Evolutionary conservation across 345 rosid genomes (phyloP).

Genomic region (Euclidium syriacum): DNA sequence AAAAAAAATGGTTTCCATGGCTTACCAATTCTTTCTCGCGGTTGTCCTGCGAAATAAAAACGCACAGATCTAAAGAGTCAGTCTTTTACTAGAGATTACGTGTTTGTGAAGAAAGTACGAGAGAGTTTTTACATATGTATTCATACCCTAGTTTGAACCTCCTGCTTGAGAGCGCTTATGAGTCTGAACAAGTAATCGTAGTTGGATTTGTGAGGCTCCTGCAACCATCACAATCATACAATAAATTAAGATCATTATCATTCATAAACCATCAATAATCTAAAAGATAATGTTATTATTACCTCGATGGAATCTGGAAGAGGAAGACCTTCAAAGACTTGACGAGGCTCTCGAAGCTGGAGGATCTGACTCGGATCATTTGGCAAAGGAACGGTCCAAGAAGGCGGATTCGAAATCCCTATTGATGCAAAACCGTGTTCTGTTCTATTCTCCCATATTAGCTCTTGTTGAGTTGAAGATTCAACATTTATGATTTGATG

Average conservation of each 20-base stretch:
- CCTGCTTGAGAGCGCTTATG: constrained; percentile 28
- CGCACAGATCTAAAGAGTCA: background rate
- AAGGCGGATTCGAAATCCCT: constrained; percentile 33
- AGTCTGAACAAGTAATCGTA: constrained; percentile 34
- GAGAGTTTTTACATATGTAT: background rate
- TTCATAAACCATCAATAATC: background rate
- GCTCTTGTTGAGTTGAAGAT: constrained; percentile 16
- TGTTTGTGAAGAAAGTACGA: background rate
- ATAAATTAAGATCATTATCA: background rate
- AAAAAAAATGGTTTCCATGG: background rate
- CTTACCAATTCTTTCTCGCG: constrained; percentile 37
- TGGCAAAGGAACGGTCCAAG: constrained; percentile 27
- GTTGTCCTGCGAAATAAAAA: constrained; percentile 21
- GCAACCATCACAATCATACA: constrained; percentile 13
- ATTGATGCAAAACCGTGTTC: constrained; percentile 20
- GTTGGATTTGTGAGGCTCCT: constrained; percentile 39
- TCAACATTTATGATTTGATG: constrained; percentile 13
- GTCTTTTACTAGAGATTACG: background rate
- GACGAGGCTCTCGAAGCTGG: constrained; percentile 26
- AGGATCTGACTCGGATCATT: constrained; percentile 24
- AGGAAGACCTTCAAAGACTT: constrained; percentile 36
- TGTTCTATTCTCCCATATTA: constrained; percentile 12
- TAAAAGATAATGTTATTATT: background rate
- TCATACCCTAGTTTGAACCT: constrained; percentile 35
- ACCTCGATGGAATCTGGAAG: constrained; percentile 32